phyloP scores from a whole-genome alignment of 805 yeast genomes.

The Saturnispora bothae region DNA sequence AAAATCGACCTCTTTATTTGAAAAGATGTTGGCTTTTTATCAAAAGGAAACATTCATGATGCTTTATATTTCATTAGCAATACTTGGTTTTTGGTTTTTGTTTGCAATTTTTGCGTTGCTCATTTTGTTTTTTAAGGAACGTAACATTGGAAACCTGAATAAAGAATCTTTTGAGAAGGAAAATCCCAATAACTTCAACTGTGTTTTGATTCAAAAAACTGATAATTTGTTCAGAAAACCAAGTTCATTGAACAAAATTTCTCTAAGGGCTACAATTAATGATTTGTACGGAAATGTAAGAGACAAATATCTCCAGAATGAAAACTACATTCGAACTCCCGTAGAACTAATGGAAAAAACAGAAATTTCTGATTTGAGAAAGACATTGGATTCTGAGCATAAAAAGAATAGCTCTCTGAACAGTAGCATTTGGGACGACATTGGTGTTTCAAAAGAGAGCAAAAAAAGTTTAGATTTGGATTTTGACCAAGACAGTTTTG shows the following conservation, averaged over 20 bases:
- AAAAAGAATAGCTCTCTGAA: no score
- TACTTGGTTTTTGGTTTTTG: conserved; percentile 39
- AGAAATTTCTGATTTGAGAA: background rate
- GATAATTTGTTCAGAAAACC: no score
- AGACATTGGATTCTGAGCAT: conserved; percentile 1
- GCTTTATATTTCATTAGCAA: conserved; percentile 33
- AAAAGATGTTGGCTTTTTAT: conserved; percentile 26
- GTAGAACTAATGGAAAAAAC: conserved; percentile 5
- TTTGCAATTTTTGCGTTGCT: conserved; percentile 25
- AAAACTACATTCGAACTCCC: conserved; percentile 9
- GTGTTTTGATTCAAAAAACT: no score
- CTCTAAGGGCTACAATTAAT: background rate
- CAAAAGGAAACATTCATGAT: conserved; percentile 33
- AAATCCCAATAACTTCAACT: background rate
- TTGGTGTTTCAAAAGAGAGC: no score
- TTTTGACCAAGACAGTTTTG: background rate
- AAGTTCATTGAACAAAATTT: background rate
- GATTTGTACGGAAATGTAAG: conserved; percentile 6
- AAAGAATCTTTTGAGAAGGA: background rate
- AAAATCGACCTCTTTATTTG: conserved; percentile 19
- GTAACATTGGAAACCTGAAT: background rate
- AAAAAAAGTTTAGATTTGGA: no score
- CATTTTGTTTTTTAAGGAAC: conserved; percentile 11
- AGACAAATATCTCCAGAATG: conserved; percentile 6
- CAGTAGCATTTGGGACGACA: conserved; percentile 4